phyloP scores from a whole-genome alignment of 106 monocot genomes.

The Agapanthus africanus region DNA sequence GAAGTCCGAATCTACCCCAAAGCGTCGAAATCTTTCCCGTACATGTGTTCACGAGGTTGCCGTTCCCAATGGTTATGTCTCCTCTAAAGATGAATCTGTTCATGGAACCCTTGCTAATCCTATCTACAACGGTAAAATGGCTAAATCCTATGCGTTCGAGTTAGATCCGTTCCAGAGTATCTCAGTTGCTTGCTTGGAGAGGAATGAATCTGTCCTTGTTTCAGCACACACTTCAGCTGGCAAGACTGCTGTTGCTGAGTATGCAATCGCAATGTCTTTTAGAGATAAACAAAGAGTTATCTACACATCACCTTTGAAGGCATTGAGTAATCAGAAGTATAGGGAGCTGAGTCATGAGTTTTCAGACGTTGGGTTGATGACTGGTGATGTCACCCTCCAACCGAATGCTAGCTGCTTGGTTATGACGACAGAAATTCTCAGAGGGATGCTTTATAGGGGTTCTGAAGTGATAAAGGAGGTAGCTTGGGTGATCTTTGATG shows the following conservation, averaged over 20 bases:
- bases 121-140: conserved; percentile 59
- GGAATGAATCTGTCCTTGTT: conserved; percentile 86
- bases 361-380: conserved; percentile 92
- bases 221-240: conserved; percentile 98
- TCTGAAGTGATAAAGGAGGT: conserved; percentile 96
- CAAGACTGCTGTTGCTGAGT: conserved; percentile 94
- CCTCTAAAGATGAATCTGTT: conserved; percentile 43
- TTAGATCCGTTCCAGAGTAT: conserved; percentile 87
- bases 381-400: conserved; percentile 84
- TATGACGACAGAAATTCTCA: conserved; percentile 96
- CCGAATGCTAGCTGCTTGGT: conserved; percentile 95
- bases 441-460: conserved; percentile 94
- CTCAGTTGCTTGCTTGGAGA: conserved; percentile 88
- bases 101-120: conserved; percentile 78
- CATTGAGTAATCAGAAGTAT: conserved; percentile 96
- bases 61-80: conserved; percentile 49
- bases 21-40: conserved; percentile 46
- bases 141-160: conserved; percentile 81
- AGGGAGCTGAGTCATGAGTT: conserved; percentile 92
- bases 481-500: conserved; percentile 98
- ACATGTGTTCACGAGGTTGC: conserved; percentile 97
- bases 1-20: conserved; percentile 14
- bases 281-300: conserved; percentile 92
- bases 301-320: conserved; percentile 95
- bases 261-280: conserved; percentile 97